phyloP scores from a whole-genome alignment of 225 moss, liverwort and hornwort genomes.

The Marchantia paleacea region DNA sequence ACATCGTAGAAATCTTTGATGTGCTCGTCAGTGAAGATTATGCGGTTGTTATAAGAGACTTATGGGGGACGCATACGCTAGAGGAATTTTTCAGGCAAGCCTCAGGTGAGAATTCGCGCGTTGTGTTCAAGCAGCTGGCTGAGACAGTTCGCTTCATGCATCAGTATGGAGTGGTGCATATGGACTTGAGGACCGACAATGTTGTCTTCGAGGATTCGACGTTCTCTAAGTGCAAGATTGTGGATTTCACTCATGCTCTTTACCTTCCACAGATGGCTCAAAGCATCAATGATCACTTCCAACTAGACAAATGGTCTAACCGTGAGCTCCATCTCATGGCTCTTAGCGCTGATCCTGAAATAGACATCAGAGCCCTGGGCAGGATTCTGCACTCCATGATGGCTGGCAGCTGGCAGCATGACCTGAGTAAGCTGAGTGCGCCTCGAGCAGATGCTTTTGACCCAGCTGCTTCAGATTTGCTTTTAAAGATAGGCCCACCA shows the following conservation, averaged over 20 bases:
- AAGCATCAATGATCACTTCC: background rate
- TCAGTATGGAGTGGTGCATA: conserved; percentile 11
- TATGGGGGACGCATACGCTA: background rate
- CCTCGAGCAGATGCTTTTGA: background rate
- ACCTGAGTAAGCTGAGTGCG: background rate
- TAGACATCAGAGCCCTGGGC: conserved; percentile 14
- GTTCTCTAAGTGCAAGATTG: background rate
- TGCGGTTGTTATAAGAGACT: background rate
- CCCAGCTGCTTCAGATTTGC: background rate
- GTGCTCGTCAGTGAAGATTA: background rate
- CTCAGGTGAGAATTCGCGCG: background rate
- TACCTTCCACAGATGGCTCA: conserved; percentile 1
- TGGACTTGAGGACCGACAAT: conserved; percentile 1
- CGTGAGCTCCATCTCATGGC: background rate
- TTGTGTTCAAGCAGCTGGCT: conserved; percentile 3
- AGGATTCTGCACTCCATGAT: conserved; percentile 10
- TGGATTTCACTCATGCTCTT: background rate
- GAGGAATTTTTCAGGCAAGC: background rate
- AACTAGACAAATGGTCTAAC: background rate
- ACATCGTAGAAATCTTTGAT: conserved; percentile 1
- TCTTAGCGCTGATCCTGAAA: background rate
- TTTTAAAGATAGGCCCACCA: background rate
- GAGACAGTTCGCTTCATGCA: conserved; percentile 16
- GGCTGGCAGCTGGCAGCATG: background rate
- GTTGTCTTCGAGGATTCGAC: background rate